A percentile compares a stretch with the other conserved stretches of the same genome.
These are phyloP conservation scores for Colletotrichum musicola DNA, from an alignment of 2,329 filamentous ascomycete genomes.

Conservation along the genomic window DNA sequence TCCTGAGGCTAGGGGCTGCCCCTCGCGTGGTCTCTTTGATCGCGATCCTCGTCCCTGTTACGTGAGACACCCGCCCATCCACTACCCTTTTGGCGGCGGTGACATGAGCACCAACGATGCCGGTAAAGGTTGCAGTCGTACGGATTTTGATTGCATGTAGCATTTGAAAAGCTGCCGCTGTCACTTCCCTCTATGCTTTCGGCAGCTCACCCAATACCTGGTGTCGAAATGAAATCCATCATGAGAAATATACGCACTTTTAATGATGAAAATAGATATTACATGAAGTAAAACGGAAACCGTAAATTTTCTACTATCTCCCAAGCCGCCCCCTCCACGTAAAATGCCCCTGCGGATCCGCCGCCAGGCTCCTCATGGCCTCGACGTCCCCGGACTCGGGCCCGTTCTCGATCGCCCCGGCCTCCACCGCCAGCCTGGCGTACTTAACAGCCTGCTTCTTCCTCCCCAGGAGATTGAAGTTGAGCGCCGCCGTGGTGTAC, in stretches of 20 bases:
- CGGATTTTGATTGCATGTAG: neutral
- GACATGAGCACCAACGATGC: neutral
- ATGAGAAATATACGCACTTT: no score
- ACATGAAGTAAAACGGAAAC: no score
- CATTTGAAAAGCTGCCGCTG: neutral
- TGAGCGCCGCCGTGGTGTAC: conserved; percentile 53
- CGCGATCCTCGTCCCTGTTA: conserved; percentile 1
- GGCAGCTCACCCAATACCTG: no score
- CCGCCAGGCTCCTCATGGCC: conserved; percentile 34
- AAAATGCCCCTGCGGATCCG: conserved; percentile 38
- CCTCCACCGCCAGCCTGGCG: conserved; percentile 53
- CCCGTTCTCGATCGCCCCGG: conserved; percentile 44
- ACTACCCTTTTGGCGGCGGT: neutral
- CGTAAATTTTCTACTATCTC: neutral
- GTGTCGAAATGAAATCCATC: no score
- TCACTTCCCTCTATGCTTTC: no score
- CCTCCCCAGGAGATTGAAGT: conserved; percentile 54
- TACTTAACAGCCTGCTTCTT: conserved; percentile 53
- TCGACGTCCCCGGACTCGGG: conserved; percentile 26
- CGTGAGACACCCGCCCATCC: conserved; percentile 19
- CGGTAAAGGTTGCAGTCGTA: neutral
- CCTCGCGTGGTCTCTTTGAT: conserved; percentile 21
- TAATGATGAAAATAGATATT: no score
- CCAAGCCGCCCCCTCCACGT: conserved; percentile 37
- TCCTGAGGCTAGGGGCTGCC: conserved; percentile 16